Evolutionary conservation across 139 green algal genomes (phyloP).

Genomic region (Chlamydomonas asymmetrica): DNA sequence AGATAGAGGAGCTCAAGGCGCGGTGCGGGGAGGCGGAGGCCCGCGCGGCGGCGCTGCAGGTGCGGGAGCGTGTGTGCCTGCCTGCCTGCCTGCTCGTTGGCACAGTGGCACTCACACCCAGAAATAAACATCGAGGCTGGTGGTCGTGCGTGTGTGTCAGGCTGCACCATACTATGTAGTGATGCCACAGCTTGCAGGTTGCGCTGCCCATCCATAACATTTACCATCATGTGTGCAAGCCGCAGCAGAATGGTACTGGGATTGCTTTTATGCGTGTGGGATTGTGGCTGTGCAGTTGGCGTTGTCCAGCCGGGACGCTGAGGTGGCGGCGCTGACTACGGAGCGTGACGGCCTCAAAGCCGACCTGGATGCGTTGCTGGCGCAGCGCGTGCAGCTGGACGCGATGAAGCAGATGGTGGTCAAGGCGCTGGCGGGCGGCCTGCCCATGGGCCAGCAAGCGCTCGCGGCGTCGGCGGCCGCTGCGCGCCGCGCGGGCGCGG

Average conservation of each 20-base stretch:
- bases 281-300: neutral
- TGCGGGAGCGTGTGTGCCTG: too few species aligned
- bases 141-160: too few species aligned
- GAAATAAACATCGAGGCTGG: too few species aligned
- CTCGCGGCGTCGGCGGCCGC: too few species aligned
- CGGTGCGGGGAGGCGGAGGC: slow-evolving; percentile 7
- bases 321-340: neutral
- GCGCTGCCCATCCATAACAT: too few species aligned
- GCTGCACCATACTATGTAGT: too few species aligned
- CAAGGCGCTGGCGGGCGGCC: slow-evolving; percentile 21
- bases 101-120: too few species aligned
- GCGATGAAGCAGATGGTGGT: slow-evolving; percentile 41
- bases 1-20: neutral
- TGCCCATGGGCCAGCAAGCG: too few species aligned
- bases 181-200: too few species aligned
- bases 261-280: neutral
- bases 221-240: too few species aligned
- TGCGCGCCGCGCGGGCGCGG: too few species aligned
- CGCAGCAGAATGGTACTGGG: neutral
- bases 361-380: slow-evolving; percentile 40
- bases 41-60: slow-evolving; percentile 22
- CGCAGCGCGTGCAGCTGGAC: slow-evolving; percentile 30
- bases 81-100: too few species aligned
- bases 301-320: slow-evolving; percentile 8
- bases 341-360: slow-evolving; percentile 30